phyloP scores from a whole-genome alignment of 345 rosid genomes.

The Rhodamnia rubescens region DNA sequence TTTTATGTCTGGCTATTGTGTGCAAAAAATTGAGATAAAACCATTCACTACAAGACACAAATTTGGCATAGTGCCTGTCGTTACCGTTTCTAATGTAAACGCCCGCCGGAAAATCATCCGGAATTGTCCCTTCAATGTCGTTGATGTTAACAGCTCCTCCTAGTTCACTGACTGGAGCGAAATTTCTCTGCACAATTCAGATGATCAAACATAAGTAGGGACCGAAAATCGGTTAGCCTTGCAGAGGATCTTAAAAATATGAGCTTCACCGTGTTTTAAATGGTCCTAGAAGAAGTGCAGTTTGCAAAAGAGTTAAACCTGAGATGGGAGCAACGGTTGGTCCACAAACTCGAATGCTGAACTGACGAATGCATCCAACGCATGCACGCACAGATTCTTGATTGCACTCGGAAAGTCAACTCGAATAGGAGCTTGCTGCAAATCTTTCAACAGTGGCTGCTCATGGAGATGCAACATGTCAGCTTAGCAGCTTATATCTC shows the following conservation, averaged over 20 bases:
- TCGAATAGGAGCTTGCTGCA: background rate
- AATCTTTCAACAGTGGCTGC: background rate
- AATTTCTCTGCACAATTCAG: constrained; percentile 15
- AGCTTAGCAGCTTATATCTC: background rate
- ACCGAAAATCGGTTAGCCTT: too few relatives aligned
- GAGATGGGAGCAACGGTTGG: background rate
- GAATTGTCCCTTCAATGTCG: constrained; percentile 20
- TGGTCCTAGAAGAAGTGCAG: background rate
- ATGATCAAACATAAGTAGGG: background rate
- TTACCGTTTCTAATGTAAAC: constrained; percentile 34
- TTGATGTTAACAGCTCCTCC: constrained; percentile 8
- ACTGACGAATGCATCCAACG: background rate
- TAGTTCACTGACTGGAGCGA: constrained; percentile 25
- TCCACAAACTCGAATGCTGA: background rate
- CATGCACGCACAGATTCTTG: background rate
- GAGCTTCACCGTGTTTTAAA: too few relatives aligned
- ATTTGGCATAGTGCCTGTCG: background rate
- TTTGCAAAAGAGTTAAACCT: background rate
- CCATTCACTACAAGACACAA: background rate
- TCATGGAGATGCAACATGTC: background rate
- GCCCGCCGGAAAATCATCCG: constrained; percentile 25
- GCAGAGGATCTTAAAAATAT: too few relatives aligned
- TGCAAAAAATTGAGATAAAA: background rate
- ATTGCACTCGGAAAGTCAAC: background rate
- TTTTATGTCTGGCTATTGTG: background rate